phyloP scores from a whole-genome alignment of 2,329 filamentous ascomycete genomes.

The Fusarium gaditjirri region DNA sequence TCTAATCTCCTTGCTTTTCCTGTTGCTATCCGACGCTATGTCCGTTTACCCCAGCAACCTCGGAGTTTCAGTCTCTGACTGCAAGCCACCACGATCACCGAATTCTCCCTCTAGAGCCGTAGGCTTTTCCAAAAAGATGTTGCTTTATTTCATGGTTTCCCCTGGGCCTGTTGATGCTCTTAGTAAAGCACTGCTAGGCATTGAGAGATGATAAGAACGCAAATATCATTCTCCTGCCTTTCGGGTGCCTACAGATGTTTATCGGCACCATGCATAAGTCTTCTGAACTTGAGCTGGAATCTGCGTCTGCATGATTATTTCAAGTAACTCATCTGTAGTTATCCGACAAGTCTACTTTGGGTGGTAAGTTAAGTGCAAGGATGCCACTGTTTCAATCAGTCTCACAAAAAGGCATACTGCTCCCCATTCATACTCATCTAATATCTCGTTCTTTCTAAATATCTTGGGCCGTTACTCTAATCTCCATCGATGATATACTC shows the following conservation, averaged over 20 bases:
- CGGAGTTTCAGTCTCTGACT: neutral
- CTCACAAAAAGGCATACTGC: neutral
- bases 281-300: neutral
- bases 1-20: neutral
- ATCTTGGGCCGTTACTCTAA: neutral
- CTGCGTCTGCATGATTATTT: neutral
- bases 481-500: no score
- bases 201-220: neutral
- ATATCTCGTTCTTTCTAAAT: neutral
- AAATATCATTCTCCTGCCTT: neutral
- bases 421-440: neutral
- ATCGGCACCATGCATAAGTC: neutral
- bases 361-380: neutral
- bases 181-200: neutral
- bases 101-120: neutral
- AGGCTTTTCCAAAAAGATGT: neutral
- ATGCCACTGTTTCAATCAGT: no score
- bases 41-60: neutral
- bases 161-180: neutral
- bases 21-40: neutral
- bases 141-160: rapidly evolving
- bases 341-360: neutral
- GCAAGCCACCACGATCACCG: neutral
- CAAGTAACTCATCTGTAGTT: neutral
- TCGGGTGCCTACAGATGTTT: neutral